Conservation (phyloP, 495 filamentous ascomycete species). For the Aspergillus hancockii region DNA sequence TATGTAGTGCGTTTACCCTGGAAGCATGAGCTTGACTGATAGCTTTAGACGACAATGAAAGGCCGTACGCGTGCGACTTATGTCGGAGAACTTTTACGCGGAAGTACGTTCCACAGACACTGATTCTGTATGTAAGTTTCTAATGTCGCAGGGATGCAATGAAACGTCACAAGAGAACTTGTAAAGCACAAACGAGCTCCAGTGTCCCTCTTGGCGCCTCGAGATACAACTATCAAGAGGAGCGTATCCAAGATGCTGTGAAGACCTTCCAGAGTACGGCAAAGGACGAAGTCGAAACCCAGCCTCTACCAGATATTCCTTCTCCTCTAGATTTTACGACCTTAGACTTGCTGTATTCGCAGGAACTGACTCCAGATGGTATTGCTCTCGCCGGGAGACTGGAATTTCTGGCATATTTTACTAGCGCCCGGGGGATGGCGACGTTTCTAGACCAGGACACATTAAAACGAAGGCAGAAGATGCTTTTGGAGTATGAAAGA, state of each 20-base stretch:
- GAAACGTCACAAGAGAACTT: constrained; percentile 29
- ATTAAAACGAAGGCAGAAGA: constrained; percentile 22
- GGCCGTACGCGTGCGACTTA: constrained; percentile 22
- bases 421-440: constrained; percentile 25
- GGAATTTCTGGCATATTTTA: constrained; percentile 30
- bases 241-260: not conserved
- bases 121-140: not conserved
- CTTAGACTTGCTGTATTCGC: constrained; percentile 23
- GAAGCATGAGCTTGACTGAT: not conserved
- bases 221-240: not conserved
- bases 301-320: constrained; percentile 3
- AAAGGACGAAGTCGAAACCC: not conserved
- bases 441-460: constrained; percentile 26
- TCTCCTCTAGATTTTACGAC: constrained; percentile 20
- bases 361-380: constrained; percentile 13
- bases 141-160: constrained; percentile 23
- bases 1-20: constrained; percentile 12
- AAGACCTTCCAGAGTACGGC: not conserved
- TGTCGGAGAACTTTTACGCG: constrained; percentile 19
- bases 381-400: constrained; percentile 22
- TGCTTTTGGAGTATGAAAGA: constrained; percentile 5
- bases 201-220: not conserved
- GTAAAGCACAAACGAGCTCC: constrained; percentile 16
- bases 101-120: constrained; percentile 11
- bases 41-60: constrained; percentile 20